Base-by-base conservation (phyloP, 1,284 basidiomycete species). In the Gomphus sp. region DNA sequence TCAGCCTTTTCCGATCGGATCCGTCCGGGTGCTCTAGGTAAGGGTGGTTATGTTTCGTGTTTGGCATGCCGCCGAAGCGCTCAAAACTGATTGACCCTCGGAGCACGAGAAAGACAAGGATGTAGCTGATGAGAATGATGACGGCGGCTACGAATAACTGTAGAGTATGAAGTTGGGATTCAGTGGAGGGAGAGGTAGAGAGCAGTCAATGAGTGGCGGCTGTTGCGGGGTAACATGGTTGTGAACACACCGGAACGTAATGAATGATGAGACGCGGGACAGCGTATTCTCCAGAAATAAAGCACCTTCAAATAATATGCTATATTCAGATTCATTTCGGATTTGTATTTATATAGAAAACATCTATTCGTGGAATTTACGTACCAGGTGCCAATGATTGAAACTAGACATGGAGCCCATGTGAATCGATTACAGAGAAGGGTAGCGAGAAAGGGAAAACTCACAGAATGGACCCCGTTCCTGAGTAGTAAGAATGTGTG, bases 111-210 rank as follows among this genome's bases (percentile, higher is more conserved):
- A 58, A 58, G 34, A 58, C 36, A 11, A 58, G 56, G 49, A 9
- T 28, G 31, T 58, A 58, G 8, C 25, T 37, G 10, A 49, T 43
- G 33, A 52, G 31, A 12, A 58, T 50, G 12, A 58, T 31, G 28
- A 36, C 25, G 28, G 49, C 56, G 16, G 56, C 56, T n/a, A 51
- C 31, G 47, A 58, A 58, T 25, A 58, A 49, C 56, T 58, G 14
- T 56, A 45, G 44, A 56, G 11, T 4, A 48, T 25, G 45, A 44
- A 39, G 34, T 2, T 12, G 7, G 59, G 79, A 71, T 68, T 80
- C 1, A 12, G 39, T 9, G 14, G 14, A 11, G 14, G 14, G 39
- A 16, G 14, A 12, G 39, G 12, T 41, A 14, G 10, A 14, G 39
- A 14, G 39, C 12, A 11, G 12, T 12, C 12, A 41, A 11, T 36